Evolutionary conservation across 371 early-diverging fungal species (phyloP).

Genomic region (Blakeslea trispora): DNA sequence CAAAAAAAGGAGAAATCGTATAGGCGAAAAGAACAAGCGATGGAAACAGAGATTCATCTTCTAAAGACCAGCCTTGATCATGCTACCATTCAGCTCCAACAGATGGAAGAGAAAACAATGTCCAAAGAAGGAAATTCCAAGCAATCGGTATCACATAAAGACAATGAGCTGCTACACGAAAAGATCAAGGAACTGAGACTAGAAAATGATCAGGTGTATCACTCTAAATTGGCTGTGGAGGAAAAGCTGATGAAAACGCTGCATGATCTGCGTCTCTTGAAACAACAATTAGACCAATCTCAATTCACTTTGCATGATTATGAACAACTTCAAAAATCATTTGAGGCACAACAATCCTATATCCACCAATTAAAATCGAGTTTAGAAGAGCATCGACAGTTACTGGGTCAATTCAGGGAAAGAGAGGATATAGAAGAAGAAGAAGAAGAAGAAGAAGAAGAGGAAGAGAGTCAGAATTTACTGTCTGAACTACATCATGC

Average conservation of each 20-base stretch:
- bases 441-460: neutral
- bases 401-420: conserved; percentile 20
- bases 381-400: conserved; percentile 34
- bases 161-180: conserved; percentile 1
- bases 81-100: conserved; percentile 28
- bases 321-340: conserved; percentile 27
- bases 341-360: conserved; percentile 27
- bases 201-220: conserved; percentile 39
- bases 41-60: conserved; percentile 23
- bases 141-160: neutral
- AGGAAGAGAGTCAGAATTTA: conserved; percentile 4
- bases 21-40: conserved; percentile 15
- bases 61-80: conserved; percentile 24
- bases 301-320: conserved; percentile 25
- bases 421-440: conserved; percentile 7
- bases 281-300: conserved; percentile 26
- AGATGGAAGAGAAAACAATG: conserved; percentile 22
- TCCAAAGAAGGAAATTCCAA: conserved; percentile 12
- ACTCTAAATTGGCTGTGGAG: conserved; percentile 37
- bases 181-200: conserved; percentile 19
- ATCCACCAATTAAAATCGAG: conserved; percentile 28
- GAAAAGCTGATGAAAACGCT: conserved; percentile 18
- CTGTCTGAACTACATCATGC: conserved; percentile 16
- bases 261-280: conserved; percentile 26
- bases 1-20: conserved; percentile 16